These are phyloP conservation scores for Dendrobium huoshanense DNA, from an alignment of 106 monocot species.

Conservation along the genomic window DNA sequence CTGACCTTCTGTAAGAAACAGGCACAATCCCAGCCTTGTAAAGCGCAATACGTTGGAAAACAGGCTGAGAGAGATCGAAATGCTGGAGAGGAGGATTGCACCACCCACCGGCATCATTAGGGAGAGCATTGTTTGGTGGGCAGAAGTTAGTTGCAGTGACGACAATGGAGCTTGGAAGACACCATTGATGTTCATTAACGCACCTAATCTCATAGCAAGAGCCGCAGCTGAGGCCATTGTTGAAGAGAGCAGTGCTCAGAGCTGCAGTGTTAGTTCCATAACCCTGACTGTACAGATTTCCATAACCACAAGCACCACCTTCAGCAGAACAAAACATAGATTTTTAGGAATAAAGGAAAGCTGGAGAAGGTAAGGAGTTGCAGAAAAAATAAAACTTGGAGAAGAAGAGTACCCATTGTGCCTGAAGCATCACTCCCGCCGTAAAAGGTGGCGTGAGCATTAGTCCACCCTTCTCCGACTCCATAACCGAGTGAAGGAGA, in stretches of 20 bases:
- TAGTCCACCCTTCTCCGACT: constrained; percentile 39
- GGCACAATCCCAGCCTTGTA: constrained; percentile 47
- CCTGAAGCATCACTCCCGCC: constrained; percentile 81
- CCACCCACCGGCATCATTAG: constrained; percentile 51
- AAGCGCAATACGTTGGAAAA: constrained; percentile 36
- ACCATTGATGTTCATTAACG: constrained; percentile 28
- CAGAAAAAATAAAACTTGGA: background rate
- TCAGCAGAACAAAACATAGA: background rate
- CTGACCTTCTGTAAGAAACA: constrained; percentile 46
- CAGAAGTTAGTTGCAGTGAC: constrained; percentile 93
- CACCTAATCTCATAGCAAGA: constrained; percentile 57
- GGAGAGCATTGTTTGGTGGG: constrained; percentile 74
- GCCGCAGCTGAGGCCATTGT: constrained; percentile 55
- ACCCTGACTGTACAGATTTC: constrained; percentile 57
- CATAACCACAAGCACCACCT: constrained; percentile 73
- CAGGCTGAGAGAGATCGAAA: constrained; percentile 50
- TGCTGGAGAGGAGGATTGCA: constrained; percentile 55
- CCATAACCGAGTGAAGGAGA: constrained; percentile 26
- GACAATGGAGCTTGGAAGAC: constrained; percentile 33
- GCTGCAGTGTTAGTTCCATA: constrained; percentile 63
- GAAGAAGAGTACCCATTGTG: constrained; percentile 47
- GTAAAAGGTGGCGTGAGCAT: constrained; percentile 77
- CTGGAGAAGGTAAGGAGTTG: background rate
- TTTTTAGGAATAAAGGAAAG: background rate
- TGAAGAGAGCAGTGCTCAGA: constrained; percentile 60